A percentile compares a stretch with the other conserved stretches of the same genome.
These are phyloP conservation scores for Abortiporus biennis DNA, from an alignment of 1,284 basidiomycete species.

Conservation along the genomic window DNA sequence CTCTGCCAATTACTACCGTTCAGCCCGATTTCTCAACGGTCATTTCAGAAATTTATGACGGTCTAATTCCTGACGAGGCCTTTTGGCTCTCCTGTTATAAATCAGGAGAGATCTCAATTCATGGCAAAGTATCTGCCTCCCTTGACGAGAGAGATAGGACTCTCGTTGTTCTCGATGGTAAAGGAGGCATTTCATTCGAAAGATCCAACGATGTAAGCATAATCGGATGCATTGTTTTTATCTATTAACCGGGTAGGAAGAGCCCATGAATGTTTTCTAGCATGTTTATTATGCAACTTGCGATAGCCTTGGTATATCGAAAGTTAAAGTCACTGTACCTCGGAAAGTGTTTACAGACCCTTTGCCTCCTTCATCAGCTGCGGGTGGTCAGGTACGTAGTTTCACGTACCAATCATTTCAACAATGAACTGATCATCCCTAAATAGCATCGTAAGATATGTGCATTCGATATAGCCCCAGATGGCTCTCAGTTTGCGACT, in stretches of 20 bases:
- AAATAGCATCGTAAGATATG: slow-evolving; percentile 38
- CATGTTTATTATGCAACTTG: slow-evolving; percentile 25
- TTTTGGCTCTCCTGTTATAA: slow-evolving; percentile 75
- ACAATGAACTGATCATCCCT: background rate
- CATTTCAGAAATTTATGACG: slow-evolving; percentile 52
- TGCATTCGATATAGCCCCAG: slow-evolving; percentile 55
- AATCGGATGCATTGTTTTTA: slow-evolving; percentile 4
- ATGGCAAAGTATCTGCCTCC: slow-evolving; percentile 47
- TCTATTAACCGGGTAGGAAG: slow-evolving; percentile 18
- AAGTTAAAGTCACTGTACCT: slow-evolving; percentile 39
- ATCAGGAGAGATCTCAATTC: slow-evolving; percentile 43
- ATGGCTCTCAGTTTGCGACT: slow-evolving; percentile 50
- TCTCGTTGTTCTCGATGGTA: slow-evolving; percentile 33
- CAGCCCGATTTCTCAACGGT: slow-evolving; percentile 58
- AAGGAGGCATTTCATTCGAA: slow-evolving; percentile 34
- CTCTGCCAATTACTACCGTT: slow-evolving; percentile 50
- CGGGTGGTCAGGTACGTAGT: slow-evolving; percentile 28
- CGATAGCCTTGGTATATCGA: slow-evolving; percentile 32
- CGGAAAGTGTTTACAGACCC: slow-evolving; percentile 39
- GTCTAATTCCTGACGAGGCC: slow-evolving; percentile 48
- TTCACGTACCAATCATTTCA: background rate
- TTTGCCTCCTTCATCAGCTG: slow-evolving; percentile 26
- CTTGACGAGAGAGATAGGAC: slow-evolving; percentile 50
- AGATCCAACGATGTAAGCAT: slow-evolving; percentile 24
- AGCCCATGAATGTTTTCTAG: slow-evolving; percentile 12